phyloP scores from a whole-genome alignment of 2,329 filamentous ascomycete species.

The Claviceps citrina region DNA sequence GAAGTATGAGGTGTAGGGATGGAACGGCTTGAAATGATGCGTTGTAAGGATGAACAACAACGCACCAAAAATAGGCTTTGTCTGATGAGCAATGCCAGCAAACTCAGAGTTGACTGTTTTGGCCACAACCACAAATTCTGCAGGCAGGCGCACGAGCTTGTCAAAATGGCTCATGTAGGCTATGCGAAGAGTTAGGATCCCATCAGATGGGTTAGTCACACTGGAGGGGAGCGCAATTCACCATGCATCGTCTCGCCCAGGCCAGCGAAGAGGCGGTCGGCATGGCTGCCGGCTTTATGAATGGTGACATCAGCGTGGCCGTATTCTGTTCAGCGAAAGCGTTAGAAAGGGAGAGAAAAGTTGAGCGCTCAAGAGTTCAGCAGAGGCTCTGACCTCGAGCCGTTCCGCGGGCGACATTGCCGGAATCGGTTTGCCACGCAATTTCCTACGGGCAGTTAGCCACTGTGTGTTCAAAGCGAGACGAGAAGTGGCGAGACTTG shows the following conservation, averaged over 20 bases:
- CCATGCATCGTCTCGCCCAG: conserved; percentile 51
- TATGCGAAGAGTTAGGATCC: conserved; percentile 5
- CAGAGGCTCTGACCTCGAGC: background rate
- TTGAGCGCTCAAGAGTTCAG: background rate
- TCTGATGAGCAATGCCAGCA: conserved; percentile 61
- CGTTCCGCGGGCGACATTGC: conserved; percentile 35
- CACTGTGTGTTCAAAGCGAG: background rate
- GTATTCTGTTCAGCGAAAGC: conserved; percentile 15
- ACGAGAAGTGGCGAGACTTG: background rate
- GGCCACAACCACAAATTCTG: conserved; percentile 58
- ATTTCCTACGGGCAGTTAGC: conserved; percentile 35
- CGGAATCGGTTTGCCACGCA: conserved; percentile 47
- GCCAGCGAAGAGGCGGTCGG: conserved; percentile 65
- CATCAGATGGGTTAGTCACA: background rate
- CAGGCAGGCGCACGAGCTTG: conserved; percentile 62
- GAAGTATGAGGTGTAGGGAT: too few relatives aligned
- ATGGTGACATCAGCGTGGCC: conserved; percentile 42
- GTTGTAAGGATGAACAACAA: background rate
- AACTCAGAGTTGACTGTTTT: conserved; percentile 62
- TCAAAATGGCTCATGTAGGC: conserved; percentile 84
- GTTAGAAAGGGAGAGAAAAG: background rate
- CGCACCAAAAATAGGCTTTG: conserved; percentile 43
- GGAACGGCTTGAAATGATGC: background rate
- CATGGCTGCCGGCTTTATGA: conserved; percentile 31
- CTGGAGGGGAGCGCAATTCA: conserved; percentile 1